phyloP scores from a whole-genome alignment of 208 protist genomes.

The Jaenimonas drosophilae region DNA sequence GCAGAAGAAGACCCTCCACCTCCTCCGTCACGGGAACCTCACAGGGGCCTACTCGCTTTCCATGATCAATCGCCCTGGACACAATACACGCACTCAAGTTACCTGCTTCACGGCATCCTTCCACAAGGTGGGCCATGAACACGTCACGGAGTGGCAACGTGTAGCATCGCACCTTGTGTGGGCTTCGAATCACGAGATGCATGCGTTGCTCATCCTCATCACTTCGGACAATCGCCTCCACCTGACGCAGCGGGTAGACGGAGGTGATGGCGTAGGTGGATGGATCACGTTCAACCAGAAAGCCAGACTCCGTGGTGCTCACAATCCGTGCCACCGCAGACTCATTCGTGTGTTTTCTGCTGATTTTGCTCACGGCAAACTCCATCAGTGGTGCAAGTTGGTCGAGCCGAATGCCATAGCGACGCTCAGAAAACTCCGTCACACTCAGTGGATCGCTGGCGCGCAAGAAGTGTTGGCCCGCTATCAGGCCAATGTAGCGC shows the following conservation, averaged over 20 bases:
- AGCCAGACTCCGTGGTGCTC: conserved; percentile 46
- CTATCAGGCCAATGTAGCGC: conserved; percentile 53
- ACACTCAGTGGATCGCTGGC: conserved; percentile 24
- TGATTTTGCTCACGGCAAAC: conserved; percentile 62
- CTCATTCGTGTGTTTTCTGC: background rate
- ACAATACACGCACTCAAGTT: conserved; percentile 70
- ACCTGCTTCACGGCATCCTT: conserved; percentile 54
- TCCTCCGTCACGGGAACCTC: conserved; percentile 44
- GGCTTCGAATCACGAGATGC: conserved; percentile 68
- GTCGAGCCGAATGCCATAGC: conserved; percentile 52
- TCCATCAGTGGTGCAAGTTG: conserved; percentile 58
- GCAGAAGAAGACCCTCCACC: conserved; percentile 79
- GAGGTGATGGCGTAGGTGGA: conserved; percentile 73
- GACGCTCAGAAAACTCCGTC: conserved; percentile 52
- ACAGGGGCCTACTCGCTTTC: conserved; percentile 59
- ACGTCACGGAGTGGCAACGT: conserved; percentile 77
- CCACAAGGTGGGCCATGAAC: conserved; percentile 75
- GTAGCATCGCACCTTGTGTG: conserved; percentile 55
- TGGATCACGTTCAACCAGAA: conserved; percentile 87
- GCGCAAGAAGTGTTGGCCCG: conserved; percentile 27
- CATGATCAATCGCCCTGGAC: conserved; percentile 29
- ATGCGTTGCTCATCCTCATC: conserved; percentile 80
- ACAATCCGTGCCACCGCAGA: conserved; percentile 54
- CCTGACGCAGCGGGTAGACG: conserved; percentile 42
- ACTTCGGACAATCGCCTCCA: conserved; percentile 76